Evolutionary conservation across 1,284 basidiomycete genomes (phyloP).

Genomic region (Sanghuangporus baumii): DNA sequence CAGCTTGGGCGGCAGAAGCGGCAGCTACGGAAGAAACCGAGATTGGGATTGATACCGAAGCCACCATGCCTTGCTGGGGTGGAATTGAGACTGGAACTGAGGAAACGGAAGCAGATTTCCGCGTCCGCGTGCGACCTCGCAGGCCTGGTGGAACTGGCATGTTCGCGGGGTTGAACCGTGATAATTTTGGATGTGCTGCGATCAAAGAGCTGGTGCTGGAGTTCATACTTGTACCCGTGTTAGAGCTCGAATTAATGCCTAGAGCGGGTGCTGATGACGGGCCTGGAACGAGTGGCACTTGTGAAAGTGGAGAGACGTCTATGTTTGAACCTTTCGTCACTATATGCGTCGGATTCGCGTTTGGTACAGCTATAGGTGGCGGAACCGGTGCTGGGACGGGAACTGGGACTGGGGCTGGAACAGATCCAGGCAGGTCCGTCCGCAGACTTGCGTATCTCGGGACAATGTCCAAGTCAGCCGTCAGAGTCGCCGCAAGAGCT

Average conservation of each 20-base stretch:
- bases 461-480: neutral
- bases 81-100: neutral
- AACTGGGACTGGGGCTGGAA: neutral
- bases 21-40: neutral
- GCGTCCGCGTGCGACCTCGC: slow-evolving; percentile 4
- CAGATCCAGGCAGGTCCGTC: neutral
- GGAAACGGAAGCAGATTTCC: slow-evolving; percentile 1
- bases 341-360: neutral
- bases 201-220: neutral
- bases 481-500: neutral
- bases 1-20: no score
- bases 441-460: neutral
- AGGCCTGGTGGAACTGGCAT: slow-evolving; percentile 13
- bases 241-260: neutral
- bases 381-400: neutral
- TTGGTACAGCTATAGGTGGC: neutral
- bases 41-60: neutral
- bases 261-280: neutral
- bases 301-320: neutral
- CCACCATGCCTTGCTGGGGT: neutral
- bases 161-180: slow-evolving; percentile 10
- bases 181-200: slow-evolving; percentile 12
- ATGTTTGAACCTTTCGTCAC: neutral
- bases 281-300: neutral
- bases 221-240: neutral